Conservation (phyloP, 345 rosid species). For the Ailanthus altissimus region DNA sequence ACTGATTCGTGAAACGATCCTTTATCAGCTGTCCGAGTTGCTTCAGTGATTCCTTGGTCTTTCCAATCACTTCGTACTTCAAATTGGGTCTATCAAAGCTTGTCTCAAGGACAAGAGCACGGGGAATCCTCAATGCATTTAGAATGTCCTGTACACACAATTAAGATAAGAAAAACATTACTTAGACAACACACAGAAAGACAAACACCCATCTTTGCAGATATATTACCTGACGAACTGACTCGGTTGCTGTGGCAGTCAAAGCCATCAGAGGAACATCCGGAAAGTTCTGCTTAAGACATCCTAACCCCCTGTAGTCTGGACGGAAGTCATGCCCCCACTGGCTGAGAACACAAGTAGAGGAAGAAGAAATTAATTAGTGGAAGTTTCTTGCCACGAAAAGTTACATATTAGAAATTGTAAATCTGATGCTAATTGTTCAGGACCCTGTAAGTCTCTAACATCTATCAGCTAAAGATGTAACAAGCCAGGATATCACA, state of each 20-base stretch:
- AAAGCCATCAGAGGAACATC: constrained; percentile 76
- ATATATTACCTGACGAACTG: constrained; percentile 66
- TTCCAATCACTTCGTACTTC: constrained; percentile 77
- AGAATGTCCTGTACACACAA: constrained; percentile 68
- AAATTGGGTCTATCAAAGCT: constrained; percentile 94
- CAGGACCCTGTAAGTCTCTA: not conserved
- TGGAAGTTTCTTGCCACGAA: not conserved
- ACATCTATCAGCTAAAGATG: not conserved
- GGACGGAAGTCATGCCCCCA: constrained; percentile 99
- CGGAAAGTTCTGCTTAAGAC: constrained; percentile 78
- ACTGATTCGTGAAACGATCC: constrained; percentile 66
- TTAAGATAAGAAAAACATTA: constrained; percentile 7
- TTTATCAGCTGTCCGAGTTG: constrained; percentile 75
- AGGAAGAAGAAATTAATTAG: constrained; percentile 14
- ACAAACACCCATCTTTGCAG: not conserved
- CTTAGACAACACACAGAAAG: not conserved
- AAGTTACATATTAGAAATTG: not conserved
- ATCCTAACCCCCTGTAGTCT: constrained; percentile 77
- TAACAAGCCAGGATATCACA: not conserved
- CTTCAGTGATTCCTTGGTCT: constrained; percentile 73
- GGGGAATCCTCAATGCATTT: constrained; percentile 70
- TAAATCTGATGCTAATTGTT: not conserved
- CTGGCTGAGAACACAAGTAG: constrained; percentile 54
- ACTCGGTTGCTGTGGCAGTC: constrained; percentile 82
- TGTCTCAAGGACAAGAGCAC: constrained; percentile 76